Evolutionary conservation across 2,329 filamentous ascomycete genomes (phyloP).

Genomic region (Rhynchosporium graminicola): DNA sequence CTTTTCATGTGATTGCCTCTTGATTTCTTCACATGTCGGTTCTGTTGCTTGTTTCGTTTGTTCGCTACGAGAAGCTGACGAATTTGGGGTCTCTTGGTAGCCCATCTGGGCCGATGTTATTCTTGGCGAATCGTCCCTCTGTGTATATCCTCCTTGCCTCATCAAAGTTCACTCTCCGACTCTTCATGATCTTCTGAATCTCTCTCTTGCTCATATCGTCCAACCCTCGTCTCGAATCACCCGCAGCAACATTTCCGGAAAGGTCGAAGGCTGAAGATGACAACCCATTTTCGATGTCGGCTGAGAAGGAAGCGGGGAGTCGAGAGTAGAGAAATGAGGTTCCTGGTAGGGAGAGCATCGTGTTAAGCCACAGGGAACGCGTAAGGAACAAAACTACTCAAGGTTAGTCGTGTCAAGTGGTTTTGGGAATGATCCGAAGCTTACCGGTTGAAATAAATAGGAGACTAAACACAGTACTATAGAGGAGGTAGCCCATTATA

Average conservation of each 20-base stretch:
- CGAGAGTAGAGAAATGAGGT: slow-evolving; percentile 70
- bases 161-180: slow-evolving; percentile 78
- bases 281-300: slow-evolving; percentile 86
- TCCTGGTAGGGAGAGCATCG: slow-evolving; percentile 62
- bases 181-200: slow-evolving; percentile 89
- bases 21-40: background rate
- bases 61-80: slow-evolving; percentile 68
- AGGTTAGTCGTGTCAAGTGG: slow-evolving; percentile 17
- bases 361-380: slow-evolving; percentile 73
- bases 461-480: slow-evolving; percentile 70
- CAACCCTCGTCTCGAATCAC: slow-evolving; percentile 77
- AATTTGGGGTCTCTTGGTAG: slow-evolving; percentile 90
- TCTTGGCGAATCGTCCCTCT: slow-evolving; percentile 80
- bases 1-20: background rate
- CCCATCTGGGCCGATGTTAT: slow-evolving; percentile 87
- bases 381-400: slow-evolving; percentile 73
- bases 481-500: slow-evolving; percentile 78
- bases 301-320: slow-evolving; percentile 74
- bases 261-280: slow-evolving; percentile 84
- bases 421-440: slow-evolving; percentile 28
- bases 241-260: slow-evolving; percentile 72
- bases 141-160: slow-evolving; percentile 86
- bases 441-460: slow-evolving; percentile 70
- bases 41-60: background rate
- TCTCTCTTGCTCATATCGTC: slow-evolving; percentile 80